Evolutionary conservation across 2,329 filamentous ascomycete genomes (phyloP).

Genomic region (Penicillium psychrosexuale): DNA sequence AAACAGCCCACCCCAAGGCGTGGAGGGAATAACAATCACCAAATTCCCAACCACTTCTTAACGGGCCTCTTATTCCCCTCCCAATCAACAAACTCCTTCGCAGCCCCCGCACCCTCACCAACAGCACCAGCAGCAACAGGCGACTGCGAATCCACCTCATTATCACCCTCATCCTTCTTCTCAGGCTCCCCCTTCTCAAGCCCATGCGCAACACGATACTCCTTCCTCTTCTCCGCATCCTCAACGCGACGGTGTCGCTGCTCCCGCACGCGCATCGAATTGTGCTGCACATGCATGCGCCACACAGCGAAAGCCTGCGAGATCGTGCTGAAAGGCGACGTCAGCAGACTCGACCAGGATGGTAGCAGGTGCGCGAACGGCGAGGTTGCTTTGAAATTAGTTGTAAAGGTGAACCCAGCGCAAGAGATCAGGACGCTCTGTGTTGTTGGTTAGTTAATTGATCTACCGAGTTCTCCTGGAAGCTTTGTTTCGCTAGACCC

Average conservation of each 20-base stretch:
- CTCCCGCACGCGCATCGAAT: constrained; percentile 65
- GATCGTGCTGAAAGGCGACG: constrained; percentile 66
- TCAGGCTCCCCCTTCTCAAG: constrained; percentile 55
- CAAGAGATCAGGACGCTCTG: constrained; percentile 67
- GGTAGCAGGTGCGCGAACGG: constrained; percentile 79
- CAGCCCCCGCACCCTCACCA: constrained; percentile 33
- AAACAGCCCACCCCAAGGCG: neutral
- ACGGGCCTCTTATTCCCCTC: constrained; percentile 51
- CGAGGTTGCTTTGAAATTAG: constrained; percentile 75
- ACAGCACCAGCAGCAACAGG: constrained; percentile 38
- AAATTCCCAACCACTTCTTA: constrained; percentile 85
- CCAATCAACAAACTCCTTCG: constrained; percentile 33
- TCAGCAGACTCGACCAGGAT: constrained; percentile 63
- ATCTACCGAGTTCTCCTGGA: neutral
- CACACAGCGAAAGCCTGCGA: constrained; percentile 68
- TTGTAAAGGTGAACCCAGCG: constrained; percentile 68
- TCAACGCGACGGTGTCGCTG: constrained; percentile 71
- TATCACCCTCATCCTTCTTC: constrained; percentile 30
- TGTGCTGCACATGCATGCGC: constrained; percentile 70
- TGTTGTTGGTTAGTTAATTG: neutral
- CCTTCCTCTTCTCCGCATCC: constrained; percentile 80
- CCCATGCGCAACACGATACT: constrained; percentile 83
- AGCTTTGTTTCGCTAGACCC: neutral
- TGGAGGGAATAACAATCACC: constrained; percentile 46
- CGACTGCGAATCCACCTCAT: constrained; percentile 38